Evolutionary conservation across 2,329 filamentous ascomycete genomes (phyloP), one percentile per base, ranked within the genome.

Genomic region (Didymella keratinophila): DNA sequence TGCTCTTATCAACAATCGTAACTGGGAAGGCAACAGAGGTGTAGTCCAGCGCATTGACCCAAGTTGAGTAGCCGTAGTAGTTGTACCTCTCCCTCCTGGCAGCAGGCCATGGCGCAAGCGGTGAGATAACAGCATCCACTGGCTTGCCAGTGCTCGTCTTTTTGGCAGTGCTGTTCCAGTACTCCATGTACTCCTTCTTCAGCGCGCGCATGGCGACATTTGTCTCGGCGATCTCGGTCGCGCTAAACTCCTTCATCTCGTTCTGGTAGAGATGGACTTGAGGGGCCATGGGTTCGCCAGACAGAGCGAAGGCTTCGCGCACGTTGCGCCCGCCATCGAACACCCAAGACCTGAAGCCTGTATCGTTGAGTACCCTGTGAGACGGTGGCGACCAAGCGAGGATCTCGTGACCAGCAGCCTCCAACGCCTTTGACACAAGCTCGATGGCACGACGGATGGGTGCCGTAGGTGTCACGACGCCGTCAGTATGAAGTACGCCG

Each of bases 101-200:
- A 4, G 76, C 76, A 0, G 78, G 73, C 52, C 72, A 77, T 9
- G 77, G 78, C 1, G 76, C 76, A 2, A 76, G 45, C 3, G 77
- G 77, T 18, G 55, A 47, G 6, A 79, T 75, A 0, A 79, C 44
- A 3, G 72, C 77, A 60, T 79, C 77, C 0, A 79, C 74, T 0
- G 67, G 68, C n/a, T 67, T 64, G 14, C 70, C 76, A 5, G 68
- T 77, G 18, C 57, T 63, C 1, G 68, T 76, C 1, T 57, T 11
- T 0, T 62, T 46, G 0, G 52, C 60, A 0, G 76, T 78, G 27
- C 62, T 66, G 28, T 72, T 76, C 78, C 78, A 79, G 45, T 78
- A 76, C 7, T 78, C 73, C 56, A 77, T 55, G 27, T 78, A 75
- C 30, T 71, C 67, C 36, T 77, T 77, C 58, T 66, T 72, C 34